Evolutionary conservation across 768 basidiomycete species (phyloP).

Genomic region (Mycena sanguinolenta): DNA sequence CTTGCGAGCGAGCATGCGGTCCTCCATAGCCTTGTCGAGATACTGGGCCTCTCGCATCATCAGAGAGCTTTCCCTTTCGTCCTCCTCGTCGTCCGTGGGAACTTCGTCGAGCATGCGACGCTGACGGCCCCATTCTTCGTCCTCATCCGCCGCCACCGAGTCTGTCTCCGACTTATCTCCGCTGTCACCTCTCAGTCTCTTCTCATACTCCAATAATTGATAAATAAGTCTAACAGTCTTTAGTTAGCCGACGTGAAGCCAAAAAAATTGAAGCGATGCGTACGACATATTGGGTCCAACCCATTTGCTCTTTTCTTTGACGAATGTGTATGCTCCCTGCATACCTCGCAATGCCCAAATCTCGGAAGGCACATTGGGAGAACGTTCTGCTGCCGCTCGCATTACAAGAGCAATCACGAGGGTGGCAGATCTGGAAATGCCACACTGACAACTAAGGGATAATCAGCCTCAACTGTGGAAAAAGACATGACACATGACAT

Average conservation of each 20-base stretch:
- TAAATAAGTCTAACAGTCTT: constrained; percentile 80
- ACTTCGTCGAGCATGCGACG: constrained; percentile 72
- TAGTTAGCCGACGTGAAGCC: constrained; percentile 26
- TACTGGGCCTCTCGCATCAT: constrained; percentile 85
- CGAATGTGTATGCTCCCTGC: constrained; percentile 91
- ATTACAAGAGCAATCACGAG: constrained; percentile 93
- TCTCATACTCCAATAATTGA: constrained; percentile 93
- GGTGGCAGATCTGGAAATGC: constrained; percentile 92
- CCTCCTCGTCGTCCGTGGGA: constrained; percentile 62
- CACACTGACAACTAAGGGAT: constrained; percentile 87
- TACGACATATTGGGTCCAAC: constrained; percentile 96
- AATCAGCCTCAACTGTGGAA: constrained; percentile 33
- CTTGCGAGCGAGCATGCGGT: constrained; percentile 82
- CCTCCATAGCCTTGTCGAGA: constrained; percentile 90
- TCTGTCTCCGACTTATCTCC: constrained; percentile 65
- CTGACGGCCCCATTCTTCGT: constrained; percentile 85
- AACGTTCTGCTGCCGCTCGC: constrained; percentile 85
- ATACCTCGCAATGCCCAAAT: constrained; percentile 87
- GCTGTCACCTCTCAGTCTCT: constrained; percentile 68
- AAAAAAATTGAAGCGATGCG: constrained; percentile 52
- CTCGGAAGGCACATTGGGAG: constrained; percentile 76
- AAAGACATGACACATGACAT: constrained; percentile 51
- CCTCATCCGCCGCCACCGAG: constrained; percentile 69
- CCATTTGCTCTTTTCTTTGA: constrained; percentile 90
- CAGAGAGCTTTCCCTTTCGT: constrained; percentile 67